Conservation (phyloP, 2,329 filamentous ascomycete species). For the Leptographium flavum region DNA sequence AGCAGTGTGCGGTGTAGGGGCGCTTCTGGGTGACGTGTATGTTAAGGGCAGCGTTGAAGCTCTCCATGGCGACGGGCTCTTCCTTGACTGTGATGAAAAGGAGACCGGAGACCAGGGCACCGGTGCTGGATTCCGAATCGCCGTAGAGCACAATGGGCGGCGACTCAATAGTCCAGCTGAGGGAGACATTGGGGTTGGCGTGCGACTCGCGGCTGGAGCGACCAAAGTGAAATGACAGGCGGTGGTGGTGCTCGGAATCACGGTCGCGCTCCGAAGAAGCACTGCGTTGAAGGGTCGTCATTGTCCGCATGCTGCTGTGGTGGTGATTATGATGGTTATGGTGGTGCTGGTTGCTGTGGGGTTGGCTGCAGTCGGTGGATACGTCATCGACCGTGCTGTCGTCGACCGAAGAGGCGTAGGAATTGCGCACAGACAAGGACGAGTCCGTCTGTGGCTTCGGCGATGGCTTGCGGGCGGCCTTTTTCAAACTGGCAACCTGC, state of each 20-base stretch:
- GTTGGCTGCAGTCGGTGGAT: constrained; percentile 3
- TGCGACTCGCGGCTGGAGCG: constrained; percentile 25
- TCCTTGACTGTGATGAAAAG: constrained; percentile 61
- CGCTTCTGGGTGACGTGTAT: constrained; percentile 64
- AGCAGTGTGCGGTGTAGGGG: constrained; percentile 66
- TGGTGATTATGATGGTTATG: constrained; percentile 4
- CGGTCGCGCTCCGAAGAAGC: constrained; percentile 10
- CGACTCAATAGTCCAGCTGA: constrained; percentile 60
- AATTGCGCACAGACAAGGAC: constrained; percentile 14
- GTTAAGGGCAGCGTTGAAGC: constrained; percentile 57
- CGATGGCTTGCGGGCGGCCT: constrained; percentile 19
- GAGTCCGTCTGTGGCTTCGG: constrained; percentile 8
- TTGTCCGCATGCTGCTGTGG: constrained; percentile 7
- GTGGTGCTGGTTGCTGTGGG: constrained; percentile 5
- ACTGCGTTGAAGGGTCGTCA: constrained; percentile 7
- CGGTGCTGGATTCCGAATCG: constrained; percentile 57
- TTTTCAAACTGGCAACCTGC: constrained; percentile 35
- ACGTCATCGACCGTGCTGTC: constrained; percentile 10
- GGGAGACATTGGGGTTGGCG: constrained; percentile 24
- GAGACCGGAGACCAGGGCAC: constrained; percentile 74
- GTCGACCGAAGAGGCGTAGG: constrained; percentile 8
- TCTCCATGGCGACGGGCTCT: constrained; percentile 50
- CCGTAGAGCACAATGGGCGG: constrained; percentile 79
- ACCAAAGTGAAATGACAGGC: constrained; percentile 27
- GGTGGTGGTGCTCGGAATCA: constrained; percentile 23